phyloP scores from a whole-genome alignment of 129 eudicot genomes.

The Tagetes erecta region DNA sequence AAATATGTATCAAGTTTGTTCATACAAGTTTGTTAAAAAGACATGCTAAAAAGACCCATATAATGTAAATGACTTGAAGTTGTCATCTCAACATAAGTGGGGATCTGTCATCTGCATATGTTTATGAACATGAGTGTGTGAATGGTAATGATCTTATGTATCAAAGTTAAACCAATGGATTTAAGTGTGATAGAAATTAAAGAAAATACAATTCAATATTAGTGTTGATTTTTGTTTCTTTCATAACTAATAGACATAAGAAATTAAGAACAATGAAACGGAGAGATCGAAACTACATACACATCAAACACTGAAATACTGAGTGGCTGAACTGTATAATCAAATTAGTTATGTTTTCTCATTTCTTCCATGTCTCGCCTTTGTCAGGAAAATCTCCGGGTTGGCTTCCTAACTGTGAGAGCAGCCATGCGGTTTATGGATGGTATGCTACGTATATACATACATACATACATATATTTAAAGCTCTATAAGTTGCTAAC shows the following conservation, averaged over 20 bases:
- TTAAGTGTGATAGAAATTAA: too few relatives aligned
- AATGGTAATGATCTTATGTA: too few relatives aligned
- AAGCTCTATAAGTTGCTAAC: background rate
- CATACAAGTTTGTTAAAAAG: too few relatives aligned
- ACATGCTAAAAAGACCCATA: too few relatives aligned
- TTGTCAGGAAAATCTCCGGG: conserved; percentile 56
- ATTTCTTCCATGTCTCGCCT: background rate
- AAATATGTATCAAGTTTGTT: background rate
- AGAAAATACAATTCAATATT: too few relatives aligned
- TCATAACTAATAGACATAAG: too few relatives aligned
- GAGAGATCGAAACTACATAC: too few relatives aligned
- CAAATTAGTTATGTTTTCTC: conserved; percentile 3
- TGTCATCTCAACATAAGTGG: background rate
- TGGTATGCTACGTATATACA: conserved; percentile 39
- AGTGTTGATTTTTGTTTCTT: too few relatives aligned
- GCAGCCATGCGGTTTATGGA: conserved; percentile 60
- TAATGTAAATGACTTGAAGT: background rate
- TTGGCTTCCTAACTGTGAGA: conserved; percentile 35
- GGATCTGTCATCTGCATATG: background rate
- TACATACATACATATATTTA: background rate
- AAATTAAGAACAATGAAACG: too few relatives aligned
- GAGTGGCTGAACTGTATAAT: background rate
- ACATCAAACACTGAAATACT: background rate
- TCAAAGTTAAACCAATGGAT: too few relatives aligned
- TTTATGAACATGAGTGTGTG: background rate